Conservation (phyloP, 139 green algal genomes). For the Chlamydomonas incerta region DNA sequence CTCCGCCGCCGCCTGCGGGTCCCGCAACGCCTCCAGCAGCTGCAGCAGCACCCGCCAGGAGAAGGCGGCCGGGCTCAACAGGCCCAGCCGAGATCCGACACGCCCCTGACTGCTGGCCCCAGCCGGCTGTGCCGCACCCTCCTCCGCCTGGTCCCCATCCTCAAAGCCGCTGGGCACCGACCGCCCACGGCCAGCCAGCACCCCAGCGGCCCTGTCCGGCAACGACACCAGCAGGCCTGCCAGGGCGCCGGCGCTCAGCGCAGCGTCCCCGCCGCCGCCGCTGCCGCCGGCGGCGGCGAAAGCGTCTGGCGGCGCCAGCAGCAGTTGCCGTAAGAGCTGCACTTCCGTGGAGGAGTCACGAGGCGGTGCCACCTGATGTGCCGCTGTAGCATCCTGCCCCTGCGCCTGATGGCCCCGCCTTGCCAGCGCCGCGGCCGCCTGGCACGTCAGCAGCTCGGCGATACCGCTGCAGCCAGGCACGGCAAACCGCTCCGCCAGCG, state of each 20-base stretch:
- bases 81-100: neutral
- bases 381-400: neutral
- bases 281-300: neutral
- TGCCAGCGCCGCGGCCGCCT: neutral
- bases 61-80: neutral
- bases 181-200: neutral
- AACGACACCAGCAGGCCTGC: constrained; percentile 45
- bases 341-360: no score
- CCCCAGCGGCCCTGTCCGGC: constrained; percentile 48
- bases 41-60: constrained; percentile 18
- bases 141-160: neutral
- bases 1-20: neutral
- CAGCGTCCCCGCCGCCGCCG: neutral
- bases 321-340: no score
- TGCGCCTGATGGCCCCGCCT: no score
- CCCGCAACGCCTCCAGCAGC: constrained; percentile 12
- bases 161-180: neutral
- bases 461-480: constrained; percentile 37
- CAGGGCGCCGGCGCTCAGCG: neutral
- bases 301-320: no score
- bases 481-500: constrained; percentile 57
- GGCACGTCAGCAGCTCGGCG: constrained; percentile 35
- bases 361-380: no score
- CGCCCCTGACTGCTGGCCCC: neutral
- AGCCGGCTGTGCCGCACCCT: no score